A percentile compares a stretch with the other conserved stretches of the same genome.
phyloP scores from a whole-genome alignment of 768 basidiomycete species.

The Trametes cinnabarina region DNA sequence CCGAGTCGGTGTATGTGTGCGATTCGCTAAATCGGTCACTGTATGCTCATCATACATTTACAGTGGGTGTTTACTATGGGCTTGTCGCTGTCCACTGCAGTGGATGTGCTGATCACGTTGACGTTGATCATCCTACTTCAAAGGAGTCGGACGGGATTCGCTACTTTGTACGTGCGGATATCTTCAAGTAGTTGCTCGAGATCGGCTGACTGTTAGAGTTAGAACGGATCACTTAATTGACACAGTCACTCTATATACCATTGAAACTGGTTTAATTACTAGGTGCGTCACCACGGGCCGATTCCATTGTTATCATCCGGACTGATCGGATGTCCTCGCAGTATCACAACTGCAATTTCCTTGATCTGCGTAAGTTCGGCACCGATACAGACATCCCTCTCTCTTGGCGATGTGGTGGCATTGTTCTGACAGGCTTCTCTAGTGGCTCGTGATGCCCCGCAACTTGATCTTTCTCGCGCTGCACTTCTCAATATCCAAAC shows the following conservation, averaged over 20 bases:
- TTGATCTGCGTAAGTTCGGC: constrained; percentile 26
- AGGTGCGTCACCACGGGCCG: constrained; percentile 13
- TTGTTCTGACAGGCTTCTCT: neutral
- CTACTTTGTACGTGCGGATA: constrained; percentile 19
- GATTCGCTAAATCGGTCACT: neutral
- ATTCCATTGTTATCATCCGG: neutral
- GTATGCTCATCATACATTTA: neutral
- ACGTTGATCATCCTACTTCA: constrained; percentile 23
- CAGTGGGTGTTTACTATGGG: constrained; percentile 32
- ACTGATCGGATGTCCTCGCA: constrained; percentile 5
- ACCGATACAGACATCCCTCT: neutral
- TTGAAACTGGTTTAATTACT: constrained; percentile 30
- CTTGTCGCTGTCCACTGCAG: constrained; percentile 23
- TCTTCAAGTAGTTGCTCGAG: neutral
- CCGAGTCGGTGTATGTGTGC: constrained; percentile 17
- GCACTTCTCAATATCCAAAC: constrained; percentile 30
- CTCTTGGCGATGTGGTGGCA: neutral
- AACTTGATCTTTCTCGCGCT: constrained; percentile 30
- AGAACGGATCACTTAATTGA: constrained; percentile 30
- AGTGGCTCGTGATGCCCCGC: constrained; percentile 30
- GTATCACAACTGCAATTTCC: constrained; percentile 25
- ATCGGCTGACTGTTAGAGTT: neutral
- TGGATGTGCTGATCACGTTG: constrained; percentile 28
- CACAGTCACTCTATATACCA: constrained; percentile 27
- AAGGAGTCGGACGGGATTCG: constrained; percentile 23